Conservation (phyloP, 2,329 filamentous ascomycete genomes). For the Fusarium succisae region DNA sequence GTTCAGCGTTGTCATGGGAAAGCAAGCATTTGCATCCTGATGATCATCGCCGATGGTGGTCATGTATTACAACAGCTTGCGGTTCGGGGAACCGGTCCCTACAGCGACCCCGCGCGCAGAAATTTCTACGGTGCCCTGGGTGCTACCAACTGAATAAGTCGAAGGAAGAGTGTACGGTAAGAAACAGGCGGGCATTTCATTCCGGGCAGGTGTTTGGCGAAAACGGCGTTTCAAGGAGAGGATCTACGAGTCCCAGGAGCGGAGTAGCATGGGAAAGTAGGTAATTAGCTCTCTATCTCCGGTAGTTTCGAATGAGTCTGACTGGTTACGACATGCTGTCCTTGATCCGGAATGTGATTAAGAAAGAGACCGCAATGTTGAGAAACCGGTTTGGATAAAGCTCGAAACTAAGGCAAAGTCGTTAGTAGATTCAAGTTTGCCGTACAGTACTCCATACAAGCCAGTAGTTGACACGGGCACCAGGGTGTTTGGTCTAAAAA, state of each 20-base stretch:
- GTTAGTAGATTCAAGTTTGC: not conserved
- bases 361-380: not conserved
- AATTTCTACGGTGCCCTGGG: not conserved
- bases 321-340: not conserved
- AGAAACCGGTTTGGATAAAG: conserved; percentile 13
- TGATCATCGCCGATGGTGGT: conserved; percentile 18
- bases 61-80: conserved; percentile 5
- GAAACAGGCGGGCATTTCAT: not conserved
- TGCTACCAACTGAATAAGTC: not conserved
- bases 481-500: conserved; percentile 3
- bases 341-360: conserved; percentile 11
- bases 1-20: conserved; percentile 19
- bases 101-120: not conserved
- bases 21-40: conserved; percentile 31
- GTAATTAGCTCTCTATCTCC: conserved; percentile 11
- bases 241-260: conserved; percentile 7
- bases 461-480: not conserved
- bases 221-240: conserved; percentile 35
- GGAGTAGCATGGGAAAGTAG: conserved; percentile 12
- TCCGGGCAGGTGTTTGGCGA: conserved; percentile 25
- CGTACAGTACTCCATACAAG: not conserved
- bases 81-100: conserved; percentile 3
- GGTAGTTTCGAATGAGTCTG: not conserved
- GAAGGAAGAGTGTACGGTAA: not conserved
- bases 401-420: not conserved